Evolutionary conservation across 2,329 filamentous ascomycete species (phyloP), one percentile per base, ranked within the genome.

Genomic region (Laburnicola sp.): DNA sequence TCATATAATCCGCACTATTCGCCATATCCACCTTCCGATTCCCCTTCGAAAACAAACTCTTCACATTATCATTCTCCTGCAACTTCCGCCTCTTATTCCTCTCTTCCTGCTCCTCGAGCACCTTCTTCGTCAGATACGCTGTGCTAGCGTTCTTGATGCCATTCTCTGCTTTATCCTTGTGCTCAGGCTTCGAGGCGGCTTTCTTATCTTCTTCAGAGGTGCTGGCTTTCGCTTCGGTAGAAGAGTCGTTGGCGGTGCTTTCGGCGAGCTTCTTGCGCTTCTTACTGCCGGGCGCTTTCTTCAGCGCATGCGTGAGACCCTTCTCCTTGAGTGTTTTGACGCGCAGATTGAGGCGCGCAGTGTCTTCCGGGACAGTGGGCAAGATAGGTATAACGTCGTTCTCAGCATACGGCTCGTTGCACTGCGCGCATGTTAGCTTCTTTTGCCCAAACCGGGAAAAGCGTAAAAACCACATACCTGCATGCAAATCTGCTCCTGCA

Each of bases 91-190:
- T 79, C 75, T 93, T 96, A 59, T 91, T 91, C 49, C 83, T 81
- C 64, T 88, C 85, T 44, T 93, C 88, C 70, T 97, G 90, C 65
- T 97, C 93, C 23, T 88, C 87, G 25, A 97, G 72, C 0, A 99
- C 92, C 61, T 86, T 91, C 0, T 88, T 89, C 0, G 93, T 96
- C 37, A 99, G 75, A 3, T 86, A 88, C 0, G 93, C 92, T 0
- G 94, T 94, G 48, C 89, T 83, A 0, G 89, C 79, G 62, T 97
- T 96, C 71, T 96, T 96, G 72, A 97, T 96, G 8, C 87, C 85
- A 46, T 80, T 74, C 34, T 48, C 56, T 3, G 11, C 35, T 3
- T 53, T 50, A n/a, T 60, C 54, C 9, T 54, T 49, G 36, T 61
- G 59, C 11, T 54, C 45, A 1, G 55, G 7, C 26, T 62, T 63